phyloP scores from a whole-genome alignment of 176 grass and related monocot genomes.

The Cenchrus fungigraminus region DNA sequence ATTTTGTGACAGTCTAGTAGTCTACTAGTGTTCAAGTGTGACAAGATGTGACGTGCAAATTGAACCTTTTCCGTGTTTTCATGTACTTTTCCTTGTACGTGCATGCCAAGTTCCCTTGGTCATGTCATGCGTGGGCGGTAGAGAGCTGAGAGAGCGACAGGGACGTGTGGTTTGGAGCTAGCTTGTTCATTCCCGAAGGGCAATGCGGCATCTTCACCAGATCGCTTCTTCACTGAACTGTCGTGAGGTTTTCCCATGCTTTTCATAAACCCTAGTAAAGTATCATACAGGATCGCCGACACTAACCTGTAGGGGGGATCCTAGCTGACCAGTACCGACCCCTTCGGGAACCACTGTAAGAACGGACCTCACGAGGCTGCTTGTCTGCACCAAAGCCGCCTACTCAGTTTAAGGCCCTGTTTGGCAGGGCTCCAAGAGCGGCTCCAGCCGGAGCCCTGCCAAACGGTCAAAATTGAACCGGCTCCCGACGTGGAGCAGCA shows the following conservation, averaged over 20 bases:
- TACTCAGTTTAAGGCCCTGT: neutral
- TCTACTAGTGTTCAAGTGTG: neutral
- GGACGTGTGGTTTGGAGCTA: too few relatives aligned
- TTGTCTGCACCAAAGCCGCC: neutral
- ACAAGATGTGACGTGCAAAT: neutral
- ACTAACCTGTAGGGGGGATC: neutral
- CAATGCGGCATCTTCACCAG: neutral
- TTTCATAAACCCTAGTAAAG: conserved; percentile 4
- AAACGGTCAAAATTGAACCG: too few relatives aligned
- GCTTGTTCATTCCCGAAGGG: too few relatives aligned
- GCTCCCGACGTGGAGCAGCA: too few relatives aligned
- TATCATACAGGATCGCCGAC: neutral
- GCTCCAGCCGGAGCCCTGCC: too few relatives aligned
- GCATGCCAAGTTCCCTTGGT: conserved; percentile 14
- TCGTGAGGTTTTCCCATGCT: neutral
- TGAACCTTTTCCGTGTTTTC: neutral
- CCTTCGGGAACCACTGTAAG: neutral
- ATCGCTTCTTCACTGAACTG: neutral
- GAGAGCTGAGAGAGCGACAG: too few relatives aligned
- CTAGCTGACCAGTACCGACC: neutral
- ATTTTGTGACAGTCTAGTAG: neutral
- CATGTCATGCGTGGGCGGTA: neutral
- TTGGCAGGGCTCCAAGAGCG: too few relatives aligned
- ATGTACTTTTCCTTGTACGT: neutral
- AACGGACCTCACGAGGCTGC: too few relatives aligned